Evolutionary conservation across 495 filamentous ascomycete genomes (phyloP).

Genomic region (Aspergillus asperescens): DNA sequence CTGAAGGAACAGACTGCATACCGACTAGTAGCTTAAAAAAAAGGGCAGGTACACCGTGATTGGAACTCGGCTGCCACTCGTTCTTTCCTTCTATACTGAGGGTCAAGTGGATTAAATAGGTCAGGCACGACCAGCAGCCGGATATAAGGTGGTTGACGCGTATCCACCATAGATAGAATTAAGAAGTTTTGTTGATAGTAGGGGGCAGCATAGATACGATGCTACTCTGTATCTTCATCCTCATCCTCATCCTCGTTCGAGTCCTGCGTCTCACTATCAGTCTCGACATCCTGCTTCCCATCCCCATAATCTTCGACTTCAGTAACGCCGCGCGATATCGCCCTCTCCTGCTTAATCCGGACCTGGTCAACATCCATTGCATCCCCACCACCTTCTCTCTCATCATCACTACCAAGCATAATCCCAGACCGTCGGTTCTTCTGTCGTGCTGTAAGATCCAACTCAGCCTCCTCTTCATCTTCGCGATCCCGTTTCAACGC

Average conservation of each 20-base stretch:
- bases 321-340: constrained; percentile 8
- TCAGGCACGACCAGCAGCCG: too few relatives aligned
- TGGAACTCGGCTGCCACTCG: too few relatives aligned
- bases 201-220: too few relatives aligned
- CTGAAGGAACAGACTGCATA: too few relatives aligned
- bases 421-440: constrained; percentile 19
- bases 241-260: constrained; percentile 4
- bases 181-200: too few relatives aligned
- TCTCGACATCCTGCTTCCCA: not conserved
- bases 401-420: constrained; percentile 25
- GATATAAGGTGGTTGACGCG: too few relatives aligned
- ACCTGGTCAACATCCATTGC: constrained; percentile 15
- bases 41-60: too few relatives aligned
- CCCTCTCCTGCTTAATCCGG: constrained; percentile 22
- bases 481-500: constrained; percentile 33
- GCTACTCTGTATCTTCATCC: constrained; percentile 6
- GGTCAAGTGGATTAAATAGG: too few relatives aligned
- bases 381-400: constrained; percentile 10
- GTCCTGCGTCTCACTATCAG: not conserved
- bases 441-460: not conserved
- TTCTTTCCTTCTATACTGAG: too few relatives aligned
- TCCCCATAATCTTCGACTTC: not conserved
- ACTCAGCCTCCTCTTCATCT: constrained; percentile 30
- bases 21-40: too few relatives aligned
- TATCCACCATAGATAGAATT: too few relatives aligned